A percentile compares a stretch with the other conserved stretches of the same genome.
phyloP scores from a whole-genome alignment of 2,329 filamentous ascomycete genomes.

The Paracamarosporium sp. region DNA sequence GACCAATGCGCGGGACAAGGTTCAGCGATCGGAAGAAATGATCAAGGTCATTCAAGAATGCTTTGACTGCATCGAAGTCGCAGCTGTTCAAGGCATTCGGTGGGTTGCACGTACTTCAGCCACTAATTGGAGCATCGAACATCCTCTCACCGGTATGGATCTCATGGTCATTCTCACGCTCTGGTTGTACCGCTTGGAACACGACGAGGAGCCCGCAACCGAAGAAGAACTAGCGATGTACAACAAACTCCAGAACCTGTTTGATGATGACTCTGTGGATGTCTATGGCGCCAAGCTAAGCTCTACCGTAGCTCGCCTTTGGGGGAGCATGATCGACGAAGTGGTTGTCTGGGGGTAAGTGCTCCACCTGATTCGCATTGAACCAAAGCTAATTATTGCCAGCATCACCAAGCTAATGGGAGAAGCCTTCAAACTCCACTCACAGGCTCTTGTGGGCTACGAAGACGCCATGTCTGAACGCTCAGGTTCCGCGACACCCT shows the following conservation, averaged over 20 bases:
- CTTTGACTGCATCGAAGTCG: conserved; percentile 97
- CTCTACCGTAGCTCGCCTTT: conserved; percentile 92
- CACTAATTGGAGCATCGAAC: conserved; percentile 98
- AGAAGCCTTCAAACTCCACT: conserved; percentile 96
- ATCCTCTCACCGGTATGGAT: conserved; percentile 94
- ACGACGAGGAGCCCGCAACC: conserved; percentile 90
- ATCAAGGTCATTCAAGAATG: conserved; percentile 98
- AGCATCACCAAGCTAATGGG: conserved; percentile 96
- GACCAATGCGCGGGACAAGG: conserved; percentile 90
- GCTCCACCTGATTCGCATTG: conserved; percentile 10
- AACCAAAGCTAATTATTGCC: conserved; percentile 52
- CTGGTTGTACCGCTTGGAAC: conserved; percentile 99
- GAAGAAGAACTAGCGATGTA: conserved; percentile 89
- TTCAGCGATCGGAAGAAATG: conserved; percentile 96
- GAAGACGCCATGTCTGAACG: conserved; percentile 74
- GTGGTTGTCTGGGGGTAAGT: conserved; percentile 99
- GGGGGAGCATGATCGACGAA: conserved; percentile 98
- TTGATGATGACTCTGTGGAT: conserved; percentile 88
- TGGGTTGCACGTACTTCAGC: conserved; percentile 98
- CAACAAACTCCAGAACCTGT: conserved; percentile 87
- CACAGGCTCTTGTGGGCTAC: conserved; percentile 92
- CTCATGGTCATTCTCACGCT: conserved; percentile 97
- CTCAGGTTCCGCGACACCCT: conserved; percentile 50
- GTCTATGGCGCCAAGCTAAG: conserved; percentile 83
- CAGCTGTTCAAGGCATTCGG: conserved; percentile 89